These are phyloP conservation scores for Naegleria fowleri DNA, from an alignment of 208 protist genomes.

Conservation along the genomic window DNA sequence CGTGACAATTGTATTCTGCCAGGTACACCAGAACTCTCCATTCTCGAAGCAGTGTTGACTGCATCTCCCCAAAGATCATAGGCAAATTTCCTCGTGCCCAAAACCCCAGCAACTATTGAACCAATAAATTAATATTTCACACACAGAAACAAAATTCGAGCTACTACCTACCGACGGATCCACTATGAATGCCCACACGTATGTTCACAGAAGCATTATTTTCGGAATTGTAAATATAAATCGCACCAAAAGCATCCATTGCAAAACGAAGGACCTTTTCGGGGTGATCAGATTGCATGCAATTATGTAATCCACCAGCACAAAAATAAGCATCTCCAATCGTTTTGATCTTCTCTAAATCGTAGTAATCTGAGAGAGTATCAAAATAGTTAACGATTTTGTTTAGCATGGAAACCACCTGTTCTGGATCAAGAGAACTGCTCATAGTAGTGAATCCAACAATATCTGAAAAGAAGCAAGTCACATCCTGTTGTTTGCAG, in stretches of 20 bases:
- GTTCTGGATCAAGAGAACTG: constrained; percentile 27
- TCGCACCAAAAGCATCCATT: background rate
- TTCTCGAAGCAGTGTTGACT: background rate
- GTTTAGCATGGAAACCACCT: background rate
- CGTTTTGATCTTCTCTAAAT: too few species aligned
- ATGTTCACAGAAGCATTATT: background rate
- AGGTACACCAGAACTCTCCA: constrained; percentile 39
- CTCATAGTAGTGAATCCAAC: constrained; percentile 46
- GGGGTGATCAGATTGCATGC: background rate
- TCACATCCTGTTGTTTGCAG: background rate
- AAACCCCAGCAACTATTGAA: background rate
- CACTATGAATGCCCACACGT: background rate
- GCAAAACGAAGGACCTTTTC: background rate
- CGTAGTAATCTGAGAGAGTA: background rate
- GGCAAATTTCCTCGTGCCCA: background rate
- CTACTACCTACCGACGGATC: background rate
- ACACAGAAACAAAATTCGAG: too few species aligned
- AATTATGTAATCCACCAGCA: too few species aligned
- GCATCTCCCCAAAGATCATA: background rate
- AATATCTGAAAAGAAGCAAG: background rate
- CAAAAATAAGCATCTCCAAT: too few species aligned
- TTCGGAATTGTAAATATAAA: constrained; percentile 8
- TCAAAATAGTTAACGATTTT: constrained; percentile 19
- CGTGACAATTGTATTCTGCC: constrained; percentile 28
- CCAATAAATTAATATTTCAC: too few species aligned